phyloP scores from a whole-genome alignment of 225 moss, liverwort and hornwort species.

The Antitrichia curtipendula region DNA sequence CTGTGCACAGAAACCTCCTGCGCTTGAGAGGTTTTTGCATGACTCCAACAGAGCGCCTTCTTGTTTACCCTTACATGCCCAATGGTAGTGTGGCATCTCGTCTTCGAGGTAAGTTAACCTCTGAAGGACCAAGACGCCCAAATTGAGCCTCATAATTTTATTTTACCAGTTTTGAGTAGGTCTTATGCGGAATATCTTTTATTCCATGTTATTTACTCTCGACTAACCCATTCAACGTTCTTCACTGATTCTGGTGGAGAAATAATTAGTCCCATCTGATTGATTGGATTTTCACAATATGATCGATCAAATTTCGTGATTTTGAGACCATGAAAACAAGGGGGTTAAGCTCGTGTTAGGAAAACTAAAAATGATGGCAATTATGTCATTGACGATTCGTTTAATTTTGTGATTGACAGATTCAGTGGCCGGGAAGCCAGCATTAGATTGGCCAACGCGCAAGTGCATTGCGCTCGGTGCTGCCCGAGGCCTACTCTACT shows the following conservation, averaged over 20 bases:
- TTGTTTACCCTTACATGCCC: conserved; percentile 91
- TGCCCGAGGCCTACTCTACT: conserved; percentile 72
- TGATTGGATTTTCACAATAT: not conserved
- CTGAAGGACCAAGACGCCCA: not conserved
- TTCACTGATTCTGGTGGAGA: not conserved
- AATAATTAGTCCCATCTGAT: not conserved
- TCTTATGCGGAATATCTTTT: not conserved
- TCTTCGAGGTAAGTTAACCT: conserved; percentile 45
- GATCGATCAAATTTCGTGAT: not conserved
- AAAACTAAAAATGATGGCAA: not conserved
- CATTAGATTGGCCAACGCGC: conserved; percentile 72
- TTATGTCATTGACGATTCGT: not conserved
- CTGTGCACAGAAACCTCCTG: conserved; percentile 78
- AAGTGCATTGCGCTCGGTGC: conserved; percentile 82
- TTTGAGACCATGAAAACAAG: not conserved
- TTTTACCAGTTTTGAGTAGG: not conserved
- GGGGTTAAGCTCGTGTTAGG: not conserved
- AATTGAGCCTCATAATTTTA: not conserved
- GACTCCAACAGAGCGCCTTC: conserved; percentile 86
- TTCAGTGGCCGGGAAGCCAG: conserved; percentile 56
- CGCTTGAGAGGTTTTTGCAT: conserved; percentile 83
- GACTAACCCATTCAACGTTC: not conserved
- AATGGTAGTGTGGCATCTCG: conserved; percentile 97
- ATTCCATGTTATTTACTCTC: not conserved
- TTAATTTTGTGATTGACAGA: conserved; percentile 1